Evolutionary conservation across 169 alveolate genomes (phyloP).

Genomic region (Plasmodium malariae): DNA sequence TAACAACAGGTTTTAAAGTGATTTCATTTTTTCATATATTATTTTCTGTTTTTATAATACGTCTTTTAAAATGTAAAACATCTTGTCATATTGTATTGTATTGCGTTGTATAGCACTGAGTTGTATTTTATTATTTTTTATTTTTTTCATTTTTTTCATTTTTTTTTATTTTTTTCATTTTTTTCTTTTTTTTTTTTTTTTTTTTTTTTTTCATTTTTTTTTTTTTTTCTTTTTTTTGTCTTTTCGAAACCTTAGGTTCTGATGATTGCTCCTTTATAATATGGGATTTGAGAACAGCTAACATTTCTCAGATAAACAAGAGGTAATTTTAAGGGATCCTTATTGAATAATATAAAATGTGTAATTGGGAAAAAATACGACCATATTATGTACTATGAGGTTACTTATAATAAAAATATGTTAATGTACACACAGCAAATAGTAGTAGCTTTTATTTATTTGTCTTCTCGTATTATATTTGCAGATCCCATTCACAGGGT

Average conservation of each 20-base stretch:
- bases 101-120: no score
- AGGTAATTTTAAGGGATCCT: slow-evolving; percentile 9
- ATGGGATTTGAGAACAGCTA: slow-evolving; percentile 58
- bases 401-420: not conserved
- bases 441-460: not conserved
- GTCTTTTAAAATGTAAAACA: no score
- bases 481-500: slow-evolving; percentile 71
- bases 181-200: slow-evolving; percentile 15
- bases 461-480: not conserved
- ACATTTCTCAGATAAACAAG: slow-evolving; percentile 25
- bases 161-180: not conserved
- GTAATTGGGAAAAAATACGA: not conserved
- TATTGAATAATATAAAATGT: not conserved
- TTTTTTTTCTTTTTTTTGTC: not conserved
- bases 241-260: slow-evolving; percentile 30
- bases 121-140: no score
- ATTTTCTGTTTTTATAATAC: not conserved
- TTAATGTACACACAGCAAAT: not conserved
- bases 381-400: not conserved
- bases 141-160: no score
- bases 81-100: no score
- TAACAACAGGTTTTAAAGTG: slow-evolving; percentile 44
- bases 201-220: not conserved
- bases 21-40: not conserved
- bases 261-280: slow-evolving; percentile 70